Evolutionary conservation across 2,329 filamentous ascomycete genomes (phyloP).

Genomic region (Nemania bipapillata): DNA sequence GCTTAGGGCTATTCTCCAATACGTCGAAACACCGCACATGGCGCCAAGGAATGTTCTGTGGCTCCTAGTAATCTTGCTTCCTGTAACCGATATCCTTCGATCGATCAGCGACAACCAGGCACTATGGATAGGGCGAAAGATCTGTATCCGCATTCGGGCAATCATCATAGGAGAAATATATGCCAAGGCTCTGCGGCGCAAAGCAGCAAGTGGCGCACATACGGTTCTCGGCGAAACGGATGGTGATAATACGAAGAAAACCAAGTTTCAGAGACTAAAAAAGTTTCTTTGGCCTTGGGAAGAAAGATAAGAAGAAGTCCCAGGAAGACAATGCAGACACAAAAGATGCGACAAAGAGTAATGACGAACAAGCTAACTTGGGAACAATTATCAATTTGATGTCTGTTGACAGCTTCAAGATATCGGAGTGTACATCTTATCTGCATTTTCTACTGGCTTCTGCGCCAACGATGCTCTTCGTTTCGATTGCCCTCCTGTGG

Average conservation of each 20-base stretch:
- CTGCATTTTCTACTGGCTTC: conserved; percentile 94
- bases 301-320: conserved; percentile 61
- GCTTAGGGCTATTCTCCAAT: conserved; percentile 89
- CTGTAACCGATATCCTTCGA: conserved; percentile 81
- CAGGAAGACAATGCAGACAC: conserved; percentile 51
- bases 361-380: conserved; percentile 83
- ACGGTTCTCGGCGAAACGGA: conserved; percentile 73
- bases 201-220: conserved; percentile 82
- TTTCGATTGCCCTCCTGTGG: conserved; percentile 85
- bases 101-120: conserved; percentile 87
- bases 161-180: conserved; percentile 98
- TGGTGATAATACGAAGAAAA: conserved; percentile 54
- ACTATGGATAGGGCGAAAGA: conserved; percentile 91
- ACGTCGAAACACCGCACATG: conserved; percentile 82
- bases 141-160: conserved; percentile 90
- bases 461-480: conserved; percentile 85
- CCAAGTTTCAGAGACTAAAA: conserved; percentile 63
- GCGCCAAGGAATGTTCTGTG: conserved; percentile 89
- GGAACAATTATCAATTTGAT: conserved; percentile 99
- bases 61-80: conserved; percentile 93
- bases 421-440: conserved; percentile 93
- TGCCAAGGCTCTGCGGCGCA: conserved; percentile 90
- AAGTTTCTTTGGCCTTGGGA: conserved; percentile 70
- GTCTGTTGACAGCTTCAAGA: conserved; percentile 99
- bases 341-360: conserved; percentile 51